These are phyloP conservation scores for Byssoonygena ceratinophila DNA, from an alignment of 2,329 filamentous ascomycete genomes.

Conservation along the genomic window DNA sequence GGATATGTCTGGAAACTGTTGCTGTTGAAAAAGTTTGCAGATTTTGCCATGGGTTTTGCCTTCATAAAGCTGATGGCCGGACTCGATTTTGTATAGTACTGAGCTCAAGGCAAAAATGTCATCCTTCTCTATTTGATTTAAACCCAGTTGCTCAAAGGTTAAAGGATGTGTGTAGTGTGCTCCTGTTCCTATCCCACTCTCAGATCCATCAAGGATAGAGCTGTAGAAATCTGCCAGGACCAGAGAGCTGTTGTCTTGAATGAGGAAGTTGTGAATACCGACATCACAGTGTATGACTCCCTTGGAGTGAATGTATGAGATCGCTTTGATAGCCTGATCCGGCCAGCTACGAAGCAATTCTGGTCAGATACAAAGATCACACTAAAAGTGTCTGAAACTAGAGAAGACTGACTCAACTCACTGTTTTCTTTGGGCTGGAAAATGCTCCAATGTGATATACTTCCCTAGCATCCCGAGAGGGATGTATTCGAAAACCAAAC, in stretches of 20 bases:
- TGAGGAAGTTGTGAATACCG: slow-evolving; percentile 9
- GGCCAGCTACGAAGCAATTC: slow-evolving; percentile 8
- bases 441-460: background rate
- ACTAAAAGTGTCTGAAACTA: background rate
- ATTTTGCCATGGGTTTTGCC: background rate
- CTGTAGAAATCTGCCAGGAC: slow-evolving; percentile 9
- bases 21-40: background rate
- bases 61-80: background rate
- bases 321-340: slow-evolving; percentile 6
- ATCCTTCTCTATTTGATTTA: slow-evolving; percentile 2
- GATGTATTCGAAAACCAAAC: background rate
- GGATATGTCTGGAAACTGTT: background rate
- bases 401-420: background rate
- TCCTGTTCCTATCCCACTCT: background rate
- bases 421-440: background rate
- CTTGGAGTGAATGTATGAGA: slow-evolving; percentile 12
- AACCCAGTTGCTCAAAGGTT: background rate
- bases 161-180: slow-evolving; percentile 2
- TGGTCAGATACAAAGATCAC: background rate
- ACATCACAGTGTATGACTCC: slow-evolving; percentile 10
- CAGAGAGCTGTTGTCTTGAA: slow-evolving; percentile 1
- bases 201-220: slow-evolving; percentile 2
- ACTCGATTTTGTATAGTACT: slow-evolving; percentile 7
- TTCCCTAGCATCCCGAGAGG: background rate
- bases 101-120: slow-evolving; percentile 11